Evolutionary conservation across 176 grass and related monocot species (phyloP), one percentile per base, ranked within the genome.

Genomic region (Echinochloa phyllopogon): DNA sequence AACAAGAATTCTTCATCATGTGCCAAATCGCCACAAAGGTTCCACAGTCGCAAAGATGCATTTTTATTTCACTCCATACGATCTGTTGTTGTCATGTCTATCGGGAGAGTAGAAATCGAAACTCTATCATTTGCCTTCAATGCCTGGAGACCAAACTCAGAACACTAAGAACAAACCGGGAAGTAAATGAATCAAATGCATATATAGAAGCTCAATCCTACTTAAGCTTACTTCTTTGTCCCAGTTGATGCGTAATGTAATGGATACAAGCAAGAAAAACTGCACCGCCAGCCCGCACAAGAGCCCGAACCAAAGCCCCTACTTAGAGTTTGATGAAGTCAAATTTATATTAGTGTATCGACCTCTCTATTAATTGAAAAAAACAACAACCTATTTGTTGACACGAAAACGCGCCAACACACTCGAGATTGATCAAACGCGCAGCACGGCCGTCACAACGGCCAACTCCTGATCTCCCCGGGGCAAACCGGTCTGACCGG

Each of bases 71-170:
- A 5, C 0, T 2, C 3, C 6, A 20, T 13, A 49, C 10, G 29
- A 13, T 49, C 47, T 49, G 10, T 70, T 58, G 61, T 27, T 77
- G 50, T 38, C 80, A 87, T 76, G 63, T 77, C 84, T 3, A 43
- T 40, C 20, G 84, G 69, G 59, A 85, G 13, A 59, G 84, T 79
- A 47, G 91, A 87, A 57, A 38, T 78, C 48, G 62, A 85, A 7
- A 93, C 84, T 55, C 91, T 84, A 17, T 87, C 84, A 41, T 73
- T 85, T 4, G 91, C 84, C 37, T 72, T 48, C n/a, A 72, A 13
- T 48, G 44, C 43, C 69, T 72, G 69, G 20, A 48, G 44, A 72
- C 9, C 20, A 39, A 8, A 20, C 4, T 55, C 17, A 55, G 20
- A 55, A 20, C 51, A 6, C 0, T 66, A 15, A 25, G n/a, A 48